Evolutionary conservation across 176 grass and related monocot genomes (phyloP), one percentile per base, ranked within the genome.

Genomic region (Ampelocalamus luodianensis): DNA sequence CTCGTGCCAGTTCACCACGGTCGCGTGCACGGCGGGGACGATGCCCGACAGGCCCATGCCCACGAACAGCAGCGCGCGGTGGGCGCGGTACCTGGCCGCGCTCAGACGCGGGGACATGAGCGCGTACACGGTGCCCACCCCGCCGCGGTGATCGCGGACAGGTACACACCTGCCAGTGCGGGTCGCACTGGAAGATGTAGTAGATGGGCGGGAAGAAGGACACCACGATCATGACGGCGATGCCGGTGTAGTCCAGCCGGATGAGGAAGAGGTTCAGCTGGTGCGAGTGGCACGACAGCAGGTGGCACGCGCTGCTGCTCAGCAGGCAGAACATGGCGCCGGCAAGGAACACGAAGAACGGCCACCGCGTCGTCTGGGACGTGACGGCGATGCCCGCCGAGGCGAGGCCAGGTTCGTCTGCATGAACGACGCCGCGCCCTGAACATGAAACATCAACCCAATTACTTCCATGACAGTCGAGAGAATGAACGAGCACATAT

Each of bases 181-280:
- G 92, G 9, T 95, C 85, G 81, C 95, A 97, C 84, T 91, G 91
- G 90, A 97, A 97, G 87, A 93, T 91, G 90, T 97, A 97, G 90
- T 97, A 97, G 80, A 95, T 93, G 24, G 95, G 95, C 20, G 92
- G 95, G 89, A 95, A 98, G 89, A 95, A 98, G 72, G 95, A 97
- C 22, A 89, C 85, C 9, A 94, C 91, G 77, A 97, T 97, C 90
- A 95, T 93, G 66, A 93, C 89, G 37, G 95, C 92, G 79, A 98
- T 95, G 46, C 95, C 95, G 0, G 88, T 82, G 83, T 95, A 95
- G 89, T 98, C 95, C 10, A 98, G 91, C 3, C 93, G 95, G 71
- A 92, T 88, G 42, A 98, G 91, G 66, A 98, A 90, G 74, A 93
- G 80, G 85, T 91, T 94, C n/a, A 98, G 92, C 1, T 76, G 68